phyloP scores from a whole-genome alignment of 2,329 filamentous ascomycete genomes.

The Aspergillus sojae region DNA sequence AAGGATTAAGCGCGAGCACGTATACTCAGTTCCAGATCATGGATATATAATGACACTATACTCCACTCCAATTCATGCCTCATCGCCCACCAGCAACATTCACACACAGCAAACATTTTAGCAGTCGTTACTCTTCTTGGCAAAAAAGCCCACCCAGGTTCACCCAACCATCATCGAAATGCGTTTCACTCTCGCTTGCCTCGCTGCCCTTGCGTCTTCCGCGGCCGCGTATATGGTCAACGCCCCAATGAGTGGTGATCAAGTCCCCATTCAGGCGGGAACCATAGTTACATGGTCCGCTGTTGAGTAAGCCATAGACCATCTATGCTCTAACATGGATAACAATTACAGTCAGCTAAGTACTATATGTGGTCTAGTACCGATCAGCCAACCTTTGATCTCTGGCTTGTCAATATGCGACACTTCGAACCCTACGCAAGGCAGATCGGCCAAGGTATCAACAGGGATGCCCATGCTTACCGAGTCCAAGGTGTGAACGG shows the following conservation, averaged over 20 bases:
- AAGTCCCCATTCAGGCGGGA: neutral
- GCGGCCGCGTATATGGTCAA: neutral
- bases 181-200: neutral
- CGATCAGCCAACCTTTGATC: neutral
- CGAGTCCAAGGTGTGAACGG: neutral
- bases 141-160: neutral
- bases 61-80: neutral
- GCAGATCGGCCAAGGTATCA: neutral
- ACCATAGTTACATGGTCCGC: neutral
- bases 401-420: neutral
- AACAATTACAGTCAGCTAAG: neutral
- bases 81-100: neutral
- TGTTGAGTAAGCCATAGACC: neutral
- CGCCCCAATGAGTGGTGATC: neutral
- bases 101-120: neutral
- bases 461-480: neutral
- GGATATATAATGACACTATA: neutral
- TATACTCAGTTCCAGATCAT: neutral
- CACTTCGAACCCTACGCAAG: neutral
- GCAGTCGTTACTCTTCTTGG: neutral
- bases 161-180: neutral
- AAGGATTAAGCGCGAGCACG: fast-evolving
- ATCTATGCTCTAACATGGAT: fast-evolving
- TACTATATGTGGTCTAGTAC: neutral
- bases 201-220: neutral